Evolutionary conservation across 768 basidiomycete genomes (phyloP), one percentile per base, ranked within the genome.

Genomic region (Calocera viscosa): DNA sequence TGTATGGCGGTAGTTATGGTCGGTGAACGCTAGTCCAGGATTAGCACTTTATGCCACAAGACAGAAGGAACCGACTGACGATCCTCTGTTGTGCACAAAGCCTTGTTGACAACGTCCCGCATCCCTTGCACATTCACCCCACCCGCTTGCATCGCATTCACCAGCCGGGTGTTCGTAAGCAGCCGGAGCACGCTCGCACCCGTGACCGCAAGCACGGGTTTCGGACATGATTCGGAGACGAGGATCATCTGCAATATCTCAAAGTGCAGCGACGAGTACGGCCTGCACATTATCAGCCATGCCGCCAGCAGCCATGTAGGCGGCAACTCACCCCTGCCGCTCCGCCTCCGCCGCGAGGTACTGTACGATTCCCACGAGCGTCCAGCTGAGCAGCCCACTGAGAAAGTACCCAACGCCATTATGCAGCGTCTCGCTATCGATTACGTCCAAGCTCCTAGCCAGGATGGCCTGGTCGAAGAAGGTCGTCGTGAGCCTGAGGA

Each of bases 321-420:
- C 32, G 41, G 19, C 39, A 17, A 28, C 39, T 7, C 30, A 32
- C 30, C 38, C 32, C n/a, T 22, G 47, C 2, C 32, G 66, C n/a
- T 34, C 40, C 40, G 22, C 30, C 22, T 24, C 34, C 39, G 12
- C 19, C 11, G 49, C 39, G 49, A 66, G n/a, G 30, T 82, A 60
- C 73, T 82, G 83, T 65, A 90, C 79, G 12, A 91, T 84, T 1
- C 88, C 88, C 1, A 86, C 85, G 3, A 91, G 80, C 0, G 89
- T 90, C 90, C 90, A 92, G 69, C 83, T 86, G 41, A 92, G 79
- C 22, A 91, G 77, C 0, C 86, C 83, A 2, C 84, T 83, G 24
- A 85, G 82, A 71, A 91, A 91, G 74, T 89, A 91, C 3, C 86
- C 85, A 38, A 90, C 80, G 1, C 90, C 90, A 69, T 87, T 91